Evolutionary conservation across 1,139 yeast species (phyloP), one percentile per base, ranked within the genome.

Genomic region (Yamadazyma triangularis): DNA sequence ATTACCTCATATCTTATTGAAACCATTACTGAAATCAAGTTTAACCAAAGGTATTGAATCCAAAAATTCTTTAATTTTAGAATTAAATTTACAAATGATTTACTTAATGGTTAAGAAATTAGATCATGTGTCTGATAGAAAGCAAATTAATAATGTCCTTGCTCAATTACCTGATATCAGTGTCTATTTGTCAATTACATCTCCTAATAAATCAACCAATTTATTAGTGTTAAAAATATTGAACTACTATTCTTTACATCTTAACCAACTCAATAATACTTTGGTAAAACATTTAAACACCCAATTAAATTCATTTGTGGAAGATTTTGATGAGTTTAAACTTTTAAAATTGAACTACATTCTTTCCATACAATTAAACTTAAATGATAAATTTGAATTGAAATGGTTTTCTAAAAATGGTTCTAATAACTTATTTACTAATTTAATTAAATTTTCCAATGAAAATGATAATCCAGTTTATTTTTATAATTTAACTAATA

Each of bases 1-100:
- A 26, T 28, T 32, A 15, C 88, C 85, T 33, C 64, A 69, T 31
- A 67, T 87, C 11, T 53, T 80, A 5, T 93, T 96, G 11, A 61
- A 77, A 1, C 77, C 87, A 0, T 47, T 88, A n/a, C 73, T 81
- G 2, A 74, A 76, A 40, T 38, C 67, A 2, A 64, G 81, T 0
- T 58, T 89, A 29, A 60, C 71, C 1, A 81, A 77, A 44, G 73
- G 86, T 32, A 54, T 88, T 23, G 68, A 66, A 23, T 61, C 70
- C 10, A n/a, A n/a, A n/a, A 7, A 6, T 7, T 6, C 8, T 9
- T 18, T 18, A 18, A 7, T 18, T 7, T 18, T 18, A 18, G 27
- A 71, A 80, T 21, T 27, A 25, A 22, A 15, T n/a, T 18, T 34
- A 16, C 13, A 28, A 3, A 2, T 31, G 8, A 51, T 87, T 8